Percentiles rank a stretch among this genome's conserved stretches.
Evolutionary conservation across 208 protist species (phyloP).

Genomic region (Trypanosoma avium): DNA sequence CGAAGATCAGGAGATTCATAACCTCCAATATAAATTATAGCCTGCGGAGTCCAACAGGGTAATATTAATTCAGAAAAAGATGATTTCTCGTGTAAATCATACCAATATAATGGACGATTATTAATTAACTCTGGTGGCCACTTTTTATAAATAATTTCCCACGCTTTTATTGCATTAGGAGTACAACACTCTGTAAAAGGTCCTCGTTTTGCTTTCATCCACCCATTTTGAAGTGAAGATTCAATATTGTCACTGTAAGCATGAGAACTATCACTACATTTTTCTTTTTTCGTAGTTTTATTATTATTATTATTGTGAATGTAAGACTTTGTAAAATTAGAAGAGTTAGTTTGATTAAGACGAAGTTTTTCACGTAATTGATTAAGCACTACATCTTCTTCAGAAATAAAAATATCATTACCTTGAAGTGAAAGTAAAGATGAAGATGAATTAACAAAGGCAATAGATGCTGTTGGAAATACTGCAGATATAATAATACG

Average conservation of each 20-base stretch:
- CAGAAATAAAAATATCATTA: background rate
- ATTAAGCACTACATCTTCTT: background rate
- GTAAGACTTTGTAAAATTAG: too few species aligned
- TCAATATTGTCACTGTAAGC: too few species aligned
- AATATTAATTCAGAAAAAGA: background rate
- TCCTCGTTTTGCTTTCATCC: constrained; percentile 6
- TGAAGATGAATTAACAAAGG: background rate
- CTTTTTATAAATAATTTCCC: constrained; percentile 14
- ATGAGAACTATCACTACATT: too few species aligned
- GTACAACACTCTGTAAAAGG: constrained; percentile 12
- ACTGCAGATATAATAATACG: constrained; percentile 9
- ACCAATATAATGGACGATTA: constrained; percentile 8
- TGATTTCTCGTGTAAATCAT: background rate
- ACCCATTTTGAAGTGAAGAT: background rate
- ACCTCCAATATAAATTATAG: constrained; percentile 63
- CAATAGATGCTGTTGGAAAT: constrained; percentile 22
- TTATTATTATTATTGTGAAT: too few species aligned
- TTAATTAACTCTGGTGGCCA: constrained; percentile 15
- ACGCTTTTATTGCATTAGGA: background rate
- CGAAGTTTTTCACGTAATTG: background rate
- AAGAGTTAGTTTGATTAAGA: too few species aligned
- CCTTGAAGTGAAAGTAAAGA: background rate
- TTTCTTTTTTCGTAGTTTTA: too few species aligned
- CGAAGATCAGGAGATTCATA: constrained; percentile 53
- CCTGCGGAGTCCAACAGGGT: constrained; percentile 46